Base-by-base conservation (phyloP, 2,329 filamentous ascomycete genomes). In the Chrysosporium queenslandicum region DNA sequence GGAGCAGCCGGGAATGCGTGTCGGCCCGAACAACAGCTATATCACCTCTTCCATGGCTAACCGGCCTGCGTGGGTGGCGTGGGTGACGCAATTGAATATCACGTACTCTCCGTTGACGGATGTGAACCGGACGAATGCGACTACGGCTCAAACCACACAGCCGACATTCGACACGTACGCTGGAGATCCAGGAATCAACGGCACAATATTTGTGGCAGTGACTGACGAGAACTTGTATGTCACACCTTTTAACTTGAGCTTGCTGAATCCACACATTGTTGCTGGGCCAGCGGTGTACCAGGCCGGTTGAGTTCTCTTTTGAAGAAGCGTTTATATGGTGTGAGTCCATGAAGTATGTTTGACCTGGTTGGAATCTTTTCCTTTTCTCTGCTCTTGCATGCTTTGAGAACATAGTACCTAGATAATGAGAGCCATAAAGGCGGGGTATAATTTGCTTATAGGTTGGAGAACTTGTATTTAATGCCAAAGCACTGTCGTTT, bases 11-110 rank as follows among this genome's bases (percentile, higher is more conserved):
- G 86, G 86, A 0, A 68, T 78, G 58, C 60, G 76, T 0, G 77
- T 91, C 2, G 87, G 87, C 0, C 87, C 87, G 0, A 91, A 94
- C 68, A 88, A 87, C 71, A 86, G 80, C 63, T 94, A 94, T 64
- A 70, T 88, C 46, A 91, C 87, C 0, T 72, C 74, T 0, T 74
- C 76, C 0, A 58, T 62, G 16, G 85, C 83, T 0, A 75, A 74
- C 1, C 60, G 66, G 2, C 83, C 87, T 0, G 68, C 71, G 53
- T 94, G 77, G 58, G 86, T 87, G 0, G 78, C 81, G 0, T 94
- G 87, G 86, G 83, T 86, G 1, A 77, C 76, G 0, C 87, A 92
- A 72, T 72, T 92, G 16, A 88, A 86, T 56, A 74, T 85, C 11
- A 92, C 87, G 0, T 86, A 86, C 63, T 77, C 81, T 1, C 71